phyloP scores from a whole-genome alignment of 202 grass and related monocot genomes.

The Cymbopogon flexuosus region DNA sequence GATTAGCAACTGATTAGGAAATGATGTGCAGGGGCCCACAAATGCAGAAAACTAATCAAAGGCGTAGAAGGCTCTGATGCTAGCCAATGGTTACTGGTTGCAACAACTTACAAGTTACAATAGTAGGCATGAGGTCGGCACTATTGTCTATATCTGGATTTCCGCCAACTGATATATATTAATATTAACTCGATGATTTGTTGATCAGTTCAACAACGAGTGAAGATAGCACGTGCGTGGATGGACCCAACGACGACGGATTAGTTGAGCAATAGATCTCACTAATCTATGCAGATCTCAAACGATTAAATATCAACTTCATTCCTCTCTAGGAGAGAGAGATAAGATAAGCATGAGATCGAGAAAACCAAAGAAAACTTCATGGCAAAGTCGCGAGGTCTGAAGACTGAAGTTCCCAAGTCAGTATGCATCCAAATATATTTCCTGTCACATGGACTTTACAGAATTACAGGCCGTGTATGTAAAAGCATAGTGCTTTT shows the following conservation, averaged over 20 bases:
- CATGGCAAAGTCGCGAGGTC: conserved; percentile 20
- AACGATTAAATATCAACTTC: background rate
- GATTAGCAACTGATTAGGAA: background rate
- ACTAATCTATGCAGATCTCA: background rate
- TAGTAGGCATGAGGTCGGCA: background rate
- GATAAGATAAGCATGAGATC: conserved; percentile 30
- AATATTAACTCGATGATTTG: background rate
- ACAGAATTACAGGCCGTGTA: conserved; percentile 4
- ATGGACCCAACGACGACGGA: conserved; percentile 4
- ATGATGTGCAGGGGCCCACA: background rate
- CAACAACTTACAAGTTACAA: background rate
- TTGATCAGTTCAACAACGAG: conserved; percentile 31
- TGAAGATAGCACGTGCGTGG: conserved; percentile 27
- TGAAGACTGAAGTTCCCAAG: background rate
- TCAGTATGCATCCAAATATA: conserved; percentile 16
- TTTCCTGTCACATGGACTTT: conserved; percentile 17
- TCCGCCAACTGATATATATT: background rate
- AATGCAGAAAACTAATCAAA: background rate
- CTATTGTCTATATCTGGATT: background rate
- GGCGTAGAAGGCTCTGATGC: background rate
- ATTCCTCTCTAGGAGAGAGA: background rate
- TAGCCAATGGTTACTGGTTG: background rate
- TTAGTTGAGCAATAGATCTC: background rate
- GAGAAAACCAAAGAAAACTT: conserved; percentile 21
- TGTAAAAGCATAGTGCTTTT: conserved; percentile 5